Percentiles rank a stretch among this genome's conserved stretches.
These are phyloP conservation scores for Psilocybe tampanensis DNA, from an alignment of 768 basidiomycete genomes.

Conservation along the genomic window DNA sequence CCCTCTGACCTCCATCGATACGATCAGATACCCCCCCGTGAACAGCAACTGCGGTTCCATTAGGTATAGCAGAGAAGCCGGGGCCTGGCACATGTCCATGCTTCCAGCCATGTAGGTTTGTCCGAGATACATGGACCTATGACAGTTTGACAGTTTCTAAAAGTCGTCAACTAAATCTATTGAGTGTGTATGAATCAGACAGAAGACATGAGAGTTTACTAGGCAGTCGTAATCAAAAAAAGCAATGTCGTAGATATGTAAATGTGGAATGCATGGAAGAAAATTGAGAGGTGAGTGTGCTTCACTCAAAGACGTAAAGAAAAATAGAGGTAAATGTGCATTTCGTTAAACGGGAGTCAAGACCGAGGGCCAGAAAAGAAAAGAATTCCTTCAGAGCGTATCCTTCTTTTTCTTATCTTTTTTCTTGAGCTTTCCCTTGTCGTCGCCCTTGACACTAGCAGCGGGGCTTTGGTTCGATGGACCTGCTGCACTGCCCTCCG, in stretches of 20 bases:
- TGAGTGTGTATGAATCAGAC: neutral
- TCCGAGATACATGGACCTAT: conserved; percentile 11
- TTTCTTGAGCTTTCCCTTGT: conserved; percentile 57
- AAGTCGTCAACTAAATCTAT: neutral
- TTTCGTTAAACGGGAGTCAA: conserved; percentile 26
- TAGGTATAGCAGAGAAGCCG: neutral
- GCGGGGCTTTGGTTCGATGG: conserved; percentile 54
- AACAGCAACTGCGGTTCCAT: neutral
- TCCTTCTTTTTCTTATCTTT: conserved; percentile 59
- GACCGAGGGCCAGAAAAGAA: conserved; percentile 22
- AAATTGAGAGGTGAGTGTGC: neutral
- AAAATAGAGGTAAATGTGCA: conserved; percentile 10
- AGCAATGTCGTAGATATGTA: conserved; percentile 8
- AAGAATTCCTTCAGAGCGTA: conserved; percentile 23
- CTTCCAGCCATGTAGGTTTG: conserved; percentile 3
- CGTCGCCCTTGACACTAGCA: conserved; percentile 54
- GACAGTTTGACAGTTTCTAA: conserved; percentile 12
- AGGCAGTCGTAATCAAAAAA: conserved; percentile 13
- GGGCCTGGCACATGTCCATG: conserved; percentile 19
- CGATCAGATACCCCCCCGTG: conserved; percentile 2
- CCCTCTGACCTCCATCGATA: neutral
- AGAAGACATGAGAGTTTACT: conserved; percentile 12
- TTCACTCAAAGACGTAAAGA: neutral
- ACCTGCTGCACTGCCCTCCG: conserved; percentile 41
- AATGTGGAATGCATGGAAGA: neutral